Percentiles rank a stretch among this genome's conserved stretches.
phyloP scores from a whole-genome alignment of 2,329 filamentous ascomycete species.

The Talaromyces sp. region DNA sequence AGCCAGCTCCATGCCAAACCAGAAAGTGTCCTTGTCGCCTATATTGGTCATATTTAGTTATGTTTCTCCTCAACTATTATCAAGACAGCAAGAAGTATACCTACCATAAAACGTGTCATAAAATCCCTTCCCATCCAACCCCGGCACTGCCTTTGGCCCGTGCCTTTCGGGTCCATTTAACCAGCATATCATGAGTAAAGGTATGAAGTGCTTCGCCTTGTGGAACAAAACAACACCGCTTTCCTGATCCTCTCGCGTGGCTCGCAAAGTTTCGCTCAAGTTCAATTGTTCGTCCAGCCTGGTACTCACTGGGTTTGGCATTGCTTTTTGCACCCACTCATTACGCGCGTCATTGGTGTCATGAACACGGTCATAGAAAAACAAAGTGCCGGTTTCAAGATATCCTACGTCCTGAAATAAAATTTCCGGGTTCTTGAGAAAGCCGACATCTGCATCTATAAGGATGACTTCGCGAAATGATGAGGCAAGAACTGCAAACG shows the following conservation, averaged over 20 bases:
- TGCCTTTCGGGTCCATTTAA: too few relatives aligned
- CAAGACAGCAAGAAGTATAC: too few relatives aligned
- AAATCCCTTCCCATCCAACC: slow-evolving; percentile 23
- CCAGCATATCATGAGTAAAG: not conserved
- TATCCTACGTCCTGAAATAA: slow-evolving; percentile 43
- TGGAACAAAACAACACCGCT: slow-evolving; percentile 44
- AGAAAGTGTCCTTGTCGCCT: slow-evolving; percentile 49
- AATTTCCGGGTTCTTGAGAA: slow-evolving; percentile 37
- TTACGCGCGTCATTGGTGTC: slow-evolving; percentile 35
- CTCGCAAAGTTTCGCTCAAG: slow-evolving; percentile 4
- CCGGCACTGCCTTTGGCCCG: not conserved
- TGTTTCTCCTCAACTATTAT: too few relatives aligned
- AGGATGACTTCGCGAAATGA: slow-evolving; percentile 45
- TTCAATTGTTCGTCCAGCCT: slow-evolving; percentile 24
- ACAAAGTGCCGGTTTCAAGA: slow-evolving; percentile 38
- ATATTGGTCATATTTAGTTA: slow-evolving; percentile 14
- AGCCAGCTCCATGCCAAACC: slow-evolving; percentile 45
- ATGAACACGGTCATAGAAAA: slow-evolving; percentile 41
- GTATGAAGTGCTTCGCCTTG: slow-evolving; percentile 32
- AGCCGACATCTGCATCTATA: slow-evolving; percentile 43
- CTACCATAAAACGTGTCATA: slow-evolving; percentile 33
- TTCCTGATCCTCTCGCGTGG: slow-evolving; percentile 34
- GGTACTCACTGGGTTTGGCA: slow-evolving; percentile 36
- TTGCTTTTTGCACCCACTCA: slow-evolving; percentile 37
- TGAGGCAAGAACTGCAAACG: slow-evolving; percentile 43